Base-by-base conservation (phyloP, 345 rosid species). In the Citrus reticulata region DNA sequence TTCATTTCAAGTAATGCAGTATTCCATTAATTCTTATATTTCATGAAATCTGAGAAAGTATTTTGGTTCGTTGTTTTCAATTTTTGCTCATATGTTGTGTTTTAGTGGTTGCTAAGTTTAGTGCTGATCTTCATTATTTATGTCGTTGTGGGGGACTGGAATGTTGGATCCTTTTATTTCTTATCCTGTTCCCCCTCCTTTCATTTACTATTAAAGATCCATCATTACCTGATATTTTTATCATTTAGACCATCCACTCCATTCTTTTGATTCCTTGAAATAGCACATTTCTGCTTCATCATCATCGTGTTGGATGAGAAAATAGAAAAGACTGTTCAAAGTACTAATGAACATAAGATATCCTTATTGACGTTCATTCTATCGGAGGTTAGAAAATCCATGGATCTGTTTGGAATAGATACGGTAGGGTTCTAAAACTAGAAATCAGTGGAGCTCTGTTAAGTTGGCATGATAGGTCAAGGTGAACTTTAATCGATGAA, bases 1-100 rank as follows among this genome's bases (percentile, higher is more conserved):
- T 72, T 97, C 99, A 70, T 97, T 97, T 86, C 95, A 97, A 92
- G 99, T 97, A 76, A 54, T 70, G 76, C 57, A 29, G 34, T 27
- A 69, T 63, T 64, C 66, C 68, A 6, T 78, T 81, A 51, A 60
- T 79, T 77, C 57, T 6, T 39, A 77, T 51, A 35, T 74, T 60
- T 14, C 42, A 29, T 30, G 34, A 29, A 49, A 68, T 54, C 79
- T 37, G 55, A 22, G 29, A 57, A 66, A 20, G 9, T 6, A 9
- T 30, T 70, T 24, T 58, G 7, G 6, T 37, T 34, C 39, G 16
- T 72, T 67, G 25, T 17, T 57, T 27, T 9, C 14, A 14, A 24
- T 25, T 25, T 57, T 20, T 20, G 49, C 35, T 42, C 8, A 11
- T 34, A 54, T 24, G 6, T 69, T 51, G 17, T 29, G 64, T 25